phyloP scores from a whole-genome alignment of 2,329 filamentous ascomycete species.

The Paraphaeosphaeria minitans region DNA sequence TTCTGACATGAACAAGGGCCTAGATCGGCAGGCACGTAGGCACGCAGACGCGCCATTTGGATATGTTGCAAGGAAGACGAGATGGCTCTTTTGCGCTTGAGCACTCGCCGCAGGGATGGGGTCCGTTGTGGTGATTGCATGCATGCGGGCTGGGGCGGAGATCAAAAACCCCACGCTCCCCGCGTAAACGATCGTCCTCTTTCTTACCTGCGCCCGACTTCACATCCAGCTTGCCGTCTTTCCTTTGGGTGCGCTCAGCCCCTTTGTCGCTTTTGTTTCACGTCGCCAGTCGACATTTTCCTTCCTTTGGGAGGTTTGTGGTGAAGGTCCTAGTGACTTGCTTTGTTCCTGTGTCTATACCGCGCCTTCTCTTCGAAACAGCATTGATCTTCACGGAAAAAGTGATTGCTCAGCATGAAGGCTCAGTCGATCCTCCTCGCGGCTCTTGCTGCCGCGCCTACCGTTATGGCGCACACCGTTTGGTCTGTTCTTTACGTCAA shows the following conservation, averaged over 20 bases:
- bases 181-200: slow-evolving; percentile 19
- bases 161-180: slow-evolving; percentile 33
- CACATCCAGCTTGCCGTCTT: slow-evolving; percentile 38
- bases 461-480: slow-evolving; percentile 42
- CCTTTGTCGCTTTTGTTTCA: slow-evolving; percentile 38
- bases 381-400: neutral
- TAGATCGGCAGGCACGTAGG: slow-evolving; percentile 22
- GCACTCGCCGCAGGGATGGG: slow-evolving; percentile 19
- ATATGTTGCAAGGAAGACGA: slow-evolving; percentile 34
- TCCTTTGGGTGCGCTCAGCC: slow-evolving; percentile 36
- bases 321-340: slow-evolving; percentile 41
- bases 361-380: slow-evolving; percentile 13
- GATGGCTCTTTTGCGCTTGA: slow-evolving; percentile 10
- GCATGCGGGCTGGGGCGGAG: slow-evolving; percentile 5
- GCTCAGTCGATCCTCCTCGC: slow-evolving; percentile 39
- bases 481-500: slow-evolving; percentile 45
- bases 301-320: slow-evolving; percentile 32
- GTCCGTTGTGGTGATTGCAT: slow-evolving; percentile 8
- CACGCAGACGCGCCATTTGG: slow-evolving; percentile 13
- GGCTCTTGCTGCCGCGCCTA: slow-evolving; percentile 40
- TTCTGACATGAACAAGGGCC: slow-evolving; percentile 21
- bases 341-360: slow-evolving; percentile 31
- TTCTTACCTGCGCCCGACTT: slow-evolving; percentile 30
- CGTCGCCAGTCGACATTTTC: slow-evolving; percentile 46
- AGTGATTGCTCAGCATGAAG: slow-evolving; percentile 32